Evolutionary conservation across 345 rosid species (phyloP), one percentile per base, ranked within the genome.

Genomic region (Arabidopsis thaliana): DNA sequence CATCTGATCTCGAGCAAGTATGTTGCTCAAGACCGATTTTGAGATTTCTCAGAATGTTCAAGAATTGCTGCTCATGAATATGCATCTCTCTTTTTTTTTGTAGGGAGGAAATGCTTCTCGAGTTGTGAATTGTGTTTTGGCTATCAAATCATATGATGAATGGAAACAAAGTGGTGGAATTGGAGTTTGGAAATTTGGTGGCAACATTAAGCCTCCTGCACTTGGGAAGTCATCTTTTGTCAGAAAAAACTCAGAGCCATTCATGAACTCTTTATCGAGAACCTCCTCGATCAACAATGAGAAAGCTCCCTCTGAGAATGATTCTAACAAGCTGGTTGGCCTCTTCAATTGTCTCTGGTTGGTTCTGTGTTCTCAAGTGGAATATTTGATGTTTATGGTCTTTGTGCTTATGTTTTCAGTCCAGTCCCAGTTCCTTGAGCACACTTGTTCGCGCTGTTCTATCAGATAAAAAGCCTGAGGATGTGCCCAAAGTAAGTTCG

Each of bases 1-100:
- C 95, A 52, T 91, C 97, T 75, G 97, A 91, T 89, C 89, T 91
- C 28, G 97, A 91, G 77, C 97, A 91, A 56, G 97, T 89, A 79
- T 45, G 86, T 61, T 9, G 41, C 65, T 0, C 13, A 58, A 3
- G 7, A 7, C n/a, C 5, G 2, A 9, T 16, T 46, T 9, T 53
- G 1, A 9, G 14, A 0, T 53, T 70, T 46, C 41, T 48, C 4
- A 13, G 12, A 16, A 4, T 12, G 23, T 25, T 48, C 37, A 69
- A 69, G 7, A 53, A 44, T n/a, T n/a, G n/a, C 16, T 30, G 58
- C 13, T 71, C 44, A 37, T 10, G 37, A 14, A 28, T 61, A 3
- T 25, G 49, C 53, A 0, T 49, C 12, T 37, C 13, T 20, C 59
- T 41, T 50, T 36, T 10, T 34, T 28, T 59, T 7, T 73, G 2